Evolutionary conservation across 1,284 basidiomycete genomes (phyloP).

Genomic region (Xerocomus nothofagi): DNA sequence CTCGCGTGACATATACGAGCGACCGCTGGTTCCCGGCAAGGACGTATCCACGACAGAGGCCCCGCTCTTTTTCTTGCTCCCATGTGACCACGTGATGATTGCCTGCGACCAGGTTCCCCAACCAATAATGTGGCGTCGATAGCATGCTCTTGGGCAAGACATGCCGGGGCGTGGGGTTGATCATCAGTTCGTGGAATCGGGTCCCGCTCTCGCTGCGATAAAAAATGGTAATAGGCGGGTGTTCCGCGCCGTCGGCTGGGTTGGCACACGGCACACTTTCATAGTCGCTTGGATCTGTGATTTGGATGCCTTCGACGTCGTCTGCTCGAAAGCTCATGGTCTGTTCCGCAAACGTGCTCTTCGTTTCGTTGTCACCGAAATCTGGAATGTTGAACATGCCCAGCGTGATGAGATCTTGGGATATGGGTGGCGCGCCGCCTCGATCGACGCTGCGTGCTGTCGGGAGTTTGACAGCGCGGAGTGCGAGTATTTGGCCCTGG

Average conservation of each 20-base stretch:
- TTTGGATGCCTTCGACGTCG: constrained; percentile 42
- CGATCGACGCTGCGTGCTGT: constrained; percentile 11
- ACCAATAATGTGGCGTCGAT: constrained; percentile 29
- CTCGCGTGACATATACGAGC: constrained; percentile 44
- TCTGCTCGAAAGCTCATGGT: constrained; percentile 28
- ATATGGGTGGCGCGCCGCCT: constrained; percentile 35
- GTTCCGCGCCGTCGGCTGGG: constrained; percentile 34
- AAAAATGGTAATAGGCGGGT: constrained; percentile 54
- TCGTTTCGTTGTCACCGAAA: constrained; percentile 26
- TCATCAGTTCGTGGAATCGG: constrained; percentile 40
- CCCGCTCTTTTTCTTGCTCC: constrained; percentile 33
- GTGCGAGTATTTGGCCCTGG: constrained; percentile 55
- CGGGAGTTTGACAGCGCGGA: constrained; percentile 44
- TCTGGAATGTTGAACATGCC: constrained; percentile 36
- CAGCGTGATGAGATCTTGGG: constrained; percentile 32
- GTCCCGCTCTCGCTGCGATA: constrained; percentile 35
- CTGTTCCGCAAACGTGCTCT: constrained; percentile 21
- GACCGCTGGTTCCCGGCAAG: constrained; percentile 51
- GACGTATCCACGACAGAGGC: constrained; percentile 36
- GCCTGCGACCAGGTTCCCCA: constrained; percentile 27
- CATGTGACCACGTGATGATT: constrained; percentile 31
- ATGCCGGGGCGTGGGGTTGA: constrained; percentile 37
- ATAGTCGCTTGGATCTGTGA: constrained; percentile 50
- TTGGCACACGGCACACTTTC: constrained; percentile 37
- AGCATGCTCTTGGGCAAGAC: constrained; percentile 27